These are phyloP conservation scores for Umbelopsis sp. DNA, from an alignment of 371 early-diverging fungal species.

Conservation along the genomic window DNA sequence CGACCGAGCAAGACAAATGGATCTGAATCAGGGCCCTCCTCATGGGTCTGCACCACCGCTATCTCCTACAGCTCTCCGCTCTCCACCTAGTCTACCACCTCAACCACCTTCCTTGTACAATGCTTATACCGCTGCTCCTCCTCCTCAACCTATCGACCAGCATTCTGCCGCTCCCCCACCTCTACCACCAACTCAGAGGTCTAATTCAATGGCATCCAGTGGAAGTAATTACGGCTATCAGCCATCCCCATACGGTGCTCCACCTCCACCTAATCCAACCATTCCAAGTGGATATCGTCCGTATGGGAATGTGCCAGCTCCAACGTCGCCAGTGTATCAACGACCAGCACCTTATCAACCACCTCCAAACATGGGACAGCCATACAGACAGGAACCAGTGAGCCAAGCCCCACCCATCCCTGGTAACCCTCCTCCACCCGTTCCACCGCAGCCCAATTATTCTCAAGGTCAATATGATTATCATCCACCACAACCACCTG, in stretches of 20 bases:
- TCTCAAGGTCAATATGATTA: constrained; percentile 18
- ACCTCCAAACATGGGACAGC: constrained; percentile 26
- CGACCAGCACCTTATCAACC: constrained; percentile 22
- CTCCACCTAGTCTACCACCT: constrained; percentile 17
- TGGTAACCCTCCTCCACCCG: constrained; percentile 31
- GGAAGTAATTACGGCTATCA: constrained; percentile 20
- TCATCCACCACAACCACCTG: constrained; percentile 28
- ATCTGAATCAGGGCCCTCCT: constrained; percentile 27
- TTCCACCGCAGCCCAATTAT: constrained; percentile 21
- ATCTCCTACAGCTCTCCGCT: neutral
- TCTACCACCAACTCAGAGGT: constrained; percentile 21
- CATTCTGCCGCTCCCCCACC: constrained; percentile 21
- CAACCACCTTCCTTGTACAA: constrained; percentile 20
- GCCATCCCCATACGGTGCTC: constrained; percentile 6
- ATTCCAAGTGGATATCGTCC: constrained; percentile 16
- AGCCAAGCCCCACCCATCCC: constrained; percentile 25
- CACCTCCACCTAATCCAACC: constrained; percentile 27
- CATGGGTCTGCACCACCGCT: constrained; percentile 18
- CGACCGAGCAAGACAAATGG: constrained; percentile 38
- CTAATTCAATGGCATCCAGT: constrained; percentile 7
- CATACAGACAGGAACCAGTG: constrained; percentile 16
- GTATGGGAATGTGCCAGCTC: neutral
- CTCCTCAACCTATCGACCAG: constrained; percentile 18
- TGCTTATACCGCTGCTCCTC: constrained; percentile 27
- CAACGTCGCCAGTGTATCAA: constrained; percentile 19